Conservation (phyloP, 2,329 filamentous ascomycete genomes). For the Paracamarosporium sp. region DNA sequence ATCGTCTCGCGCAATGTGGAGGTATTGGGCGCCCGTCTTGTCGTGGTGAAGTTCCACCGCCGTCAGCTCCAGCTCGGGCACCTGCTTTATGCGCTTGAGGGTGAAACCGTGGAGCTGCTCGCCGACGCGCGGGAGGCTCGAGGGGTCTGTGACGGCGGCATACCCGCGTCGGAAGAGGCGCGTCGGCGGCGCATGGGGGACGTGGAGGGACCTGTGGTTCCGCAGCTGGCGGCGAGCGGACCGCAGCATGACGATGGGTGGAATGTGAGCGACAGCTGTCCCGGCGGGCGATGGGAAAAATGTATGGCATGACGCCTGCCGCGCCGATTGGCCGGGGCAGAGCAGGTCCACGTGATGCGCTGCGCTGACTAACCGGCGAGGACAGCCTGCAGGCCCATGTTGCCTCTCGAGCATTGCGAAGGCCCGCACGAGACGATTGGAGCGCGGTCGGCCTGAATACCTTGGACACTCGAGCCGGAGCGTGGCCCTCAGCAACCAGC, state of each 20-base stretch:
- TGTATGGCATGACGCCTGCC: conserved; percentile 9
- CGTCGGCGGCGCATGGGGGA: conserved; percentile 17
- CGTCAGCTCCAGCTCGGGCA: conserved; percentile 91
- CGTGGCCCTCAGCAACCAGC: not conserved
- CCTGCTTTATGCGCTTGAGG: conserved; percentile 84
- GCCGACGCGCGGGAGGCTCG: conserved; percentile 77
- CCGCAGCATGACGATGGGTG: conserved; percentile 42
- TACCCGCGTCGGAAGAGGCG: conserved; percentile 42
- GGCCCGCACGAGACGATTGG: not conserved
- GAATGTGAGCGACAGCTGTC: conserved; percentile 12
- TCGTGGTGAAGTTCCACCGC: conserved; percentile 91
- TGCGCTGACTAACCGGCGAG: not conserved
- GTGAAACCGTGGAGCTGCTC: conserved; percentile 94
- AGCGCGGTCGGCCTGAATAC: not conserved
- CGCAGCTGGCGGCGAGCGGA: conserved; percentile 39
- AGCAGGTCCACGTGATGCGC: not conserved
- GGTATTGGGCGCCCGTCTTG: conserved; percentile 93
- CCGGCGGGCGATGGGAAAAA: not conserved
- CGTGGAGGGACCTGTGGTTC: conserved; percentile 18
- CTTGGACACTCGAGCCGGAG: not conserved
- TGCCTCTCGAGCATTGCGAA: not conserved
- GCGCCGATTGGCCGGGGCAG: conserved; percentile 5
- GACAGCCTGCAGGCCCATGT: not conserved
- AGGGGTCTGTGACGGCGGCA: conserved; percentile 77
- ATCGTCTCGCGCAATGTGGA: conserved; percentile 93